A percentile compares a stretch with the other conserved stretches of the same genome.
These are phyloP conservation scores for Pleurotus giganteus DNA, from an alignment of 768 basidiomycete genomes.

Conservation along the genomic window DNA sequence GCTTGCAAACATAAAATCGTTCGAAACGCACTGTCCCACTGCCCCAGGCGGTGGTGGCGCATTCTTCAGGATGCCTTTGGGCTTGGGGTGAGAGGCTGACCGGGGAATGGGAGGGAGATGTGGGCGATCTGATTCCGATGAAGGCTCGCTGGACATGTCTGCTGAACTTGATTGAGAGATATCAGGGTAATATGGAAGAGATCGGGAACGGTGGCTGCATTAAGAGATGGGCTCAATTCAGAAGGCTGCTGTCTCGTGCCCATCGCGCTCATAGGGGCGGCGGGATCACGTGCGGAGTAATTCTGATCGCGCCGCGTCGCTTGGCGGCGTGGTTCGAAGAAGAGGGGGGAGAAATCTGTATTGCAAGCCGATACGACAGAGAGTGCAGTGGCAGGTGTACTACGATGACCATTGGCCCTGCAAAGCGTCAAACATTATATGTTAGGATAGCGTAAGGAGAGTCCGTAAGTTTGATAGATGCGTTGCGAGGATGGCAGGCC, in stretches of 20 bases:
- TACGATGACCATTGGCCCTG: neutral
- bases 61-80: conserved; percentile 90
- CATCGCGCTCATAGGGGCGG: no score
- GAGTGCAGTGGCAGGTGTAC: no score
- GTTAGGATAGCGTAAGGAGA: neutral
- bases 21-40: conserved; percentile 52
- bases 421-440: neutral
- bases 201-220: no score
- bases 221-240: no score
- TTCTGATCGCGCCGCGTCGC: no score
- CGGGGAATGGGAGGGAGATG: conserved; percentile 52
- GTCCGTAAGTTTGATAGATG: neutral
- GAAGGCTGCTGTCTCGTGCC: no score
- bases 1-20: neutral
- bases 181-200: neutral
- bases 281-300: no score
- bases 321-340: no score
- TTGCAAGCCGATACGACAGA: no score
- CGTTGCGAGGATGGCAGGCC: neutral
- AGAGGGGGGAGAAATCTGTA: neutral
- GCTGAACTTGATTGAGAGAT: neutral
- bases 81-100: conserved; percentile 67
- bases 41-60: conserved; percentile 46
- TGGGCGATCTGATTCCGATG: conserved; percentile 30
- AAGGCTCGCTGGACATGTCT: neutral